These are phyloP conservation scores for Salix dunnii DNA, from an alignment of 345 rosid species.

Conservation along the genomic window DNA sequence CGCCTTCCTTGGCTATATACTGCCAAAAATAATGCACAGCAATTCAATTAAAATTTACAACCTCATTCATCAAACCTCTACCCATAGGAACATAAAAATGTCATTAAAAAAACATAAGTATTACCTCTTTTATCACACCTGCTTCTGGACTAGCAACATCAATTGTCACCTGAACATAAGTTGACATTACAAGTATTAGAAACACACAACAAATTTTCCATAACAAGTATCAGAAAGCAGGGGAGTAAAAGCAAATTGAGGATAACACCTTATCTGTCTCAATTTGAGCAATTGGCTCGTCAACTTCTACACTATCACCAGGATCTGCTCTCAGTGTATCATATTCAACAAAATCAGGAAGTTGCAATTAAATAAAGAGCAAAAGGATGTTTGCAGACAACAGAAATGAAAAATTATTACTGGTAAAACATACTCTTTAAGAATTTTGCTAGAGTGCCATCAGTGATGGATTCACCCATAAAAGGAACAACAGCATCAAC, in stretches of 20 bases:
- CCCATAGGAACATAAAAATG: neutral
- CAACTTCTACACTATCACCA: conserved; percentile 85
- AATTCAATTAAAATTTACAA: neutral
- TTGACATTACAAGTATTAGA: neutral
- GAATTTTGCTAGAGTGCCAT: conserved; percentile 71
- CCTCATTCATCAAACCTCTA: neutral
- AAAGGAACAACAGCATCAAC: conserved; percentile 78
- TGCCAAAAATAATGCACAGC: conserved; percentile 24
- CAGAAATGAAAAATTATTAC: neutral
- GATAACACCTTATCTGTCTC: conserved; percentile 85
- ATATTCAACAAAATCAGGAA: conserved; percentile 9
- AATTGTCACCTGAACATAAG: conserved; percentile 59
- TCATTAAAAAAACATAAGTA: neutral
- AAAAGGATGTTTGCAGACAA: neutral
- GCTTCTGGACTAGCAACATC: conserved; percentile 84
- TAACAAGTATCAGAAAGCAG: neutral
- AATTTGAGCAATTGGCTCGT: conserved; percentile 91
- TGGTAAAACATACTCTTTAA: conserved; percentile 56
- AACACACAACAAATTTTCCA: neutral
- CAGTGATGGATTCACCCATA: conserved; percentile 87
- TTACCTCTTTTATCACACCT: conserved; percentile 75
- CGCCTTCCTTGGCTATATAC: conserved; percentile 93
- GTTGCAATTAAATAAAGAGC: neutral
- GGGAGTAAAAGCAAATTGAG: neutral
- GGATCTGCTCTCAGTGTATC: conserved; percentile 52